A percentile compares a stretch with the other conserved stretches of the same genome.
phyloP scores from a whole-genome alignment of 192 early-diverging fungal genomes.

The Coemansia sp. region DNA sequence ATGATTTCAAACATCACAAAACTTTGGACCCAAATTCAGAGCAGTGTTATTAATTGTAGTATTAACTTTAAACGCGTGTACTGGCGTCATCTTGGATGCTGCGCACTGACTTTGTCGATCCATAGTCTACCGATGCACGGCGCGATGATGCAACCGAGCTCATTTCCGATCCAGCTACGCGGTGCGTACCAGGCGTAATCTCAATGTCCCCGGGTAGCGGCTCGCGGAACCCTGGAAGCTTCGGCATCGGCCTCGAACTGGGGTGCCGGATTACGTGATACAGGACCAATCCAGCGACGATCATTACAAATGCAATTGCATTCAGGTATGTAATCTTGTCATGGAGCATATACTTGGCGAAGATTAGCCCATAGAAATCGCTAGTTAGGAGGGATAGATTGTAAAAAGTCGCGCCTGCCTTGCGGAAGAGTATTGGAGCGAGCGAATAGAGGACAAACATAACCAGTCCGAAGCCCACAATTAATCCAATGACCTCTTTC shows the following conservation, averaged over 20 bases:
- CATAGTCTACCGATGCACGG: constrained; percentile 1
- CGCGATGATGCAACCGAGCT: background rate
- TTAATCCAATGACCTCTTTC: constrained; percentile 56
- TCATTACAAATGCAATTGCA: constrained; percentile 64
- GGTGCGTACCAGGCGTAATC: constrained; percentile 13
- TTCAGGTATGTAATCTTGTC: constrained; percentile 61
- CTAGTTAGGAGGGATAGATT: constrained; percentile 75
- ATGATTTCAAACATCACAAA: no score
- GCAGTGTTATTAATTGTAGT: no score
- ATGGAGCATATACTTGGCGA: constrained; percentile 69
- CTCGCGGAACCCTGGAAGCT: constrained; percentile 39
- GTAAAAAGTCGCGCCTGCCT: constrained; percentile 72
- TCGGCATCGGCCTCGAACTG: constrained; percentile 49
- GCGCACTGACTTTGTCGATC: constrained; percentile 3
- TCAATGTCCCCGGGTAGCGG: constrained; percentile 32
- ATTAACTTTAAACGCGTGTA: background rate
- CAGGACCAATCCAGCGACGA: constrained; percentile 64
- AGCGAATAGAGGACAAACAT: constrained; percentile 72
- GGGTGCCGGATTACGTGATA: constrained; percentile 65
- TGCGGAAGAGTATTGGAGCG: constrained; percentile 69
- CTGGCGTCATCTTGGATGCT: background rate
- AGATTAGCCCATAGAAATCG: constrained; percentile 77
- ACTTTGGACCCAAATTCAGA: background rate
- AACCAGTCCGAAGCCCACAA: constrained; percentile 63
- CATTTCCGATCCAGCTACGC: background rate